Conservation (phyloP, 2,329 filamentous ascomycete species). For the Scytalidium sp. region DNA sequence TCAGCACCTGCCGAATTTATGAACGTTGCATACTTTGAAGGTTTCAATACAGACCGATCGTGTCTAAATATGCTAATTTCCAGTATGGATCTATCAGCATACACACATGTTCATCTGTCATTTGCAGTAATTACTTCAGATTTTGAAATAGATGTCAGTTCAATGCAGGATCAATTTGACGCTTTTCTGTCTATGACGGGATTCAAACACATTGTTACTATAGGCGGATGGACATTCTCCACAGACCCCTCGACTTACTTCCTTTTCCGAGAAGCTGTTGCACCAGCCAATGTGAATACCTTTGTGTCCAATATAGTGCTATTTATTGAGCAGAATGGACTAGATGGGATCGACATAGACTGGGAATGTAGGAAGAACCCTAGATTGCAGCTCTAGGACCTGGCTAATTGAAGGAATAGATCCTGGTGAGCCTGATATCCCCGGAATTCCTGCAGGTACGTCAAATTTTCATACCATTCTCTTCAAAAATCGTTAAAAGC, state of each 20-base stretch:
- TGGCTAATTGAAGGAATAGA: conserved; percentile 1
- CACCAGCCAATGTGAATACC: conserved; percentile 27
- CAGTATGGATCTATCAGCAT: conserved; percentile 16
- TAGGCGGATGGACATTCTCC: conserved; percentile 43
- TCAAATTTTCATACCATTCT: too few relatives aligned
- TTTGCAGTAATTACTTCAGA: conserved; percentile 32
- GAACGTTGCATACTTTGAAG: conserved; percentile 32
- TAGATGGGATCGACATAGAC: conserved; percentile 33
- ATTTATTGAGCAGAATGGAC: conserved; percentile 29
- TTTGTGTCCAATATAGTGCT: conserved; percentile 30
- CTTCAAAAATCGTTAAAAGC: too few relatives aligned
- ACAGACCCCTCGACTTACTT: conserved; percentile 33
- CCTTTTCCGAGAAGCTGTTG: conserved; percentile 35
- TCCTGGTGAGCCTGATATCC: conserved; percentile 31
- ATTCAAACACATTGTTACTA: conserved; percentile 38
- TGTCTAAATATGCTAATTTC: conserved; percentile 26
- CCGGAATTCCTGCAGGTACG: conserved; percentile 27
- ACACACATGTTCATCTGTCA: conserved; percentile 31
- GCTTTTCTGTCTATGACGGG: conserved; percentile 27
- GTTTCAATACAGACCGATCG: conserved; percentile 23
- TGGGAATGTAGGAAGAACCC: conserved; percentile 31
- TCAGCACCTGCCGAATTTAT: conserved; percentile 16
- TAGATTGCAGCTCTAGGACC: background rate
- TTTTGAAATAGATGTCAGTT: conserved; percentile 26
- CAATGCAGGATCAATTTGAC: conserved; percentile 26